Conservation (phyloP, 164 flowering plant genomes). For the Saururus chinensis region DNA sequence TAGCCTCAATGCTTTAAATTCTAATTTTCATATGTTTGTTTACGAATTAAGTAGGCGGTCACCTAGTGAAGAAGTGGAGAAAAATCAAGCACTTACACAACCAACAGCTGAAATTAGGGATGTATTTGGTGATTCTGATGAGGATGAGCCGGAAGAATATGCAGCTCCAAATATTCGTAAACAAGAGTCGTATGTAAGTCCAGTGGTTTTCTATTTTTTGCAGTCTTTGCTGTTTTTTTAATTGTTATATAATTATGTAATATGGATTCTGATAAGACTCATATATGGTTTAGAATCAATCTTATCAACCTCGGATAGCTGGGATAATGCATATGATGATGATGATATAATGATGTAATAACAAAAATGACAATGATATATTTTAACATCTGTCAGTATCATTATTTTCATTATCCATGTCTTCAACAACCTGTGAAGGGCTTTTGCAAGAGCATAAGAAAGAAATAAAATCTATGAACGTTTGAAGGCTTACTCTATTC, state of each 20-base stretch:
- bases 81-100: constrained; percentile 40
- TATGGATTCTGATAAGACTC: too few species aligned
- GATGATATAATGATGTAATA: too few species aligned
- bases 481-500: too few species aligned
- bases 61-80: constrained; percentile 51
- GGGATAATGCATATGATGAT: too few species aligned
- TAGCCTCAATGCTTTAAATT: too few species aligned
- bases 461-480: too few species aligned
- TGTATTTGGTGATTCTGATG: constrained; percentile 98
- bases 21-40: background rate
- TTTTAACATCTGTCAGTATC: too few species aligned
- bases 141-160: constrained; percentile 69
- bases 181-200: constrained; percentile 52
- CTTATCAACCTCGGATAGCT: too few species aligned
- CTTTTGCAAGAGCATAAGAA: background rate
- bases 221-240: background rate
- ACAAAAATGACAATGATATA: too few species aligned
- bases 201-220: background rate
- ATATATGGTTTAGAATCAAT: too few species aligned
- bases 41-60: constrained; percentile 23
- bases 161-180: constrained; percentile 50
- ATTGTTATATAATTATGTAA: background rate
- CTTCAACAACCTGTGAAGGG: background rate
- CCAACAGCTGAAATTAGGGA: constrained; percentile 82
- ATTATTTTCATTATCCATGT: background rate